phyloP scores from a whole-genome alignment of 108 stramenopile genomes.

The Cyclotella sp. region DNA sequence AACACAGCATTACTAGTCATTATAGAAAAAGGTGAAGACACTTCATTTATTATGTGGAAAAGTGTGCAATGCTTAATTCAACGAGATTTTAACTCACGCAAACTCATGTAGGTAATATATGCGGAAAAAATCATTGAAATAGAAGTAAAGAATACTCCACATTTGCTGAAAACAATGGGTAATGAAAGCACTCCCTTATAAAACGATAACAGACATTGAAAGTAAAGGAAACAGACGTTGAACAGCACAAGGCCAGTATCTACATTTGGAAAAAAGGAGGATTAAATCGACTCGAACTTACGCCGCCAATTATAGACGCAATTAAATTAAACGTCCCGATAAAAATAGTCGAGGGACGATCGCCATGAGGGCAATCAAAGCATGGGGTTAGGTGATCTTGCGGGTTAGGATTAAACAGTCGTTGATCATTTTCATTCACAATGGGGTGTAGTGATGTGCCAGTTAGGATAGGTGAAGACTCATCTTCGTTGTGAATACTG shows the following conservation, averaged over 20 bases:
- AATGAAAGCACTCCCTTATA: slow-evolving; percentile 56
- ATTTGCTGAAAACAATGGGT: slow-evolving; percentile 59
- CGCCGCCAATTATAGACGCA: slow-evolving; percentile 73
- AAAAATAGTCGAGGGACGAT: slow-evolving; percentile 58
- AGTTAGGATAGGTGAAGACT: too few relatives aligned
- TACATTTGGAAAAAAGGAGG: neutral
- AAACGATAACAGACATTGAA: neutral
- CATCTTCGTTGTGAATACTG: too few relatives aligned
- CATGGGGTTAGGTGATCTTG: slow-evolving; percentile 41
- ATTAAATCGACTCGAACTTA: neutral
- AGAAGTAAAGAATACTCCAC: slow-evolving; percentile 52
- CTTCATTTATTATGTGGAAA: neutral
- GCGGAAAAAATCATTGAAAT: slow-evolving; percentile 56
- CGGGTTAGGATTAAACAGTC: slow-evolving; percentile 23
- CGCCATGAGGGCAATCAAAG: slow-evolving; percentile 22
- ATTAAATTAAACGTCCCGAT: slow-evolving; percentile 82
- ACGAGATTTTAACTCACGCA: slow-evolving; percentile 22
- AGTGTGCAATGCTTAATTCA: neutral
- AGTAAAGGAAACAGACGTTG: neutral
- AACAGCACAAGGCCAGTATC: too few relatives aligned
- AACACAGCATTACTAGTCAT: slow-evolving; percentile 61
- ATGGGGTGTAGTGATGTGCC: too few relatives aligned
- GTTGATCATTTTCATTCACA: neutral
- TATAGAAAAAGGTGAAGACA: neutral
- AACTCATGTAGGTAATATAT: slow-evolving; percentile 56